phyloP scores from a whole-genome alignment of 139 green algal species.

The Diplosphaera chodatii region DNA sequence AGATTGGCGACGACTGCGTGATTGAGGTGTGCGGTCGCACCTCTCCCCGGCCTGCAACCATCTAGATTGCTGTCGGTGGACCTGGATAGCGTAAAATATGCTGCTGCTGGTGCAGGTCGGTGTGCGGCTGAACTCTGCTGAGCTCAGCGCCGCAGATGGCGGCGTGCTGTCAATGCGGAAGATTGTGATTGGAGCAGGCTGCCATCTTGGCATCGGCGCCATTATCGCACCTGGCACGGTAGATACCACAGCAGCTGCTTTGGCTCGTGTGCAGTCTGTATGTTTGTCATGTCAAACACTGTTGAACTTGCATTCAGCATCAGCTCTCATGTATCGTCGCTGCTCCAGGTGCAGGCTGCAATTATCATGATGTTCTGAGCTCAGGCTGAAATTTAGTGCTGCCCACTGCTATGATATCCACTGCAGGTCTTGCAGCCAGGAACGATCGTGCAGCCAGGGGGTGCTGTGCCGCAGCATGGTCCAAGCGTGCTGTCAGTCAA shows the following conservation, averaged over 20 bases:
- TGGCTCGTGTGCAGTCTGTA: not conserved
- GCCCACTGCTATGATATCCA: too few species aligned
- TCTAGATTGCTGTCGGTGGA: too few species aligned
- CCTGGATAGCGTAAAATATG: too few species aligned
- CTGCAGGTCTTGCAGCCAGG: not conserved
- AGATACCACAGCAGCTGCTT: not conserved
- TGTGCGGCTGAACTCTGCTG: not conserved
- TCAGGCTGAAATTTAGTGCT: too few species aligned
- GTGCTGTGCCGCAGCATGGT: not conserved
- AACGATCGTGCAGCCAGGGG: not conserved
- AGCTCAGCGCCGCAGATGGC: not conserved
- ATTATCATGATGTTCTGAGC: too few species aligned
- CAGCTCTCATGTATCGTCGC: too few species aligned
- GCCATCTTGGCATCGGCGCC: not conserved
- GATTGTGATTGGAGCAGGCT: not conserved
- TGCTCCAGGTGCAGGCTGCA: too few species aligned
- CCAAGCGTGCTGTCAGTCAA: not conserved
- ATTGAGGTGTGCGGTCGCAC: not conserved
- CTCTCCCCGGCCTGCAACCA: too few species aligned
- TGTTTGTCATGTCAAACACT: too few species aligned
- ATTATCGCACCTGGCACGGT: not conserved
- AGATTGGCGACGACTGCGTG: slow-evolving; percentile 5
- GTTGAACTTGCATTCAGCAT: too few species aligned
- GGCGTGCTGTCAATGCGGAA: not conserved
- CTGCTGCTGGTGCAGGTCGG: not conserved